Evolutionary conservation across 2,329 filamentous ascomycete genomes (phyloP).

Genomic region (Penicillium sp.): DNA sequence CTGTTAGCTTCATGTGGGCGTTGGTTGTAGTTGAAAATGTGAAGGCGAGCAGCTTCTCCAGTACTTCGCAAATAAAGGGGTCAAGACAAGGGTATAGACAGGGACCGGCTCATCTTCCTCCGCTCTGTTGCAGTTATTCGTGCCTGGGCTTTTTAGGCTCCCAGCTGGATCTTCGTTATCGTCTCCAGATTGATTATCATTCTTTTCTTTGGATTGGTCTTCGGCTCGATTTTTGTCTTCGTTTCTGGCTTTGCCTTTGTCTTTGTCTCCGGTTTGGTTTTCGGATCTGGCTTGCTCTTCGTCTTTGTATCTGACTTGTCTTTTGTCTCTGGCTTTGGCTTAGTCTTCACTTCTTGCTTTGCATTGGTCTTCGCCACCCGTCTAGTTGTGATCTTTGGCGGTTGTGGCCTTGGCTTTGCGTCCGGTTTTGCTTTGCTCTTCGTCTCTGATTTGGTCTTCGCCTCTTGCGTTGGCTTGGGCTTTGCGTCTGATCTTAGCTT

Average conservation of each 20-base stretch:
- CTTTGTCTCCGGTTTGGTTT: neutral
- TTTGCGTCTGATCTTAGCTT: no score
- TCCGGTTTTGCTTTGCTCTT: neutral
- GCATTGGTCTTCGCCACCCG: neutral
- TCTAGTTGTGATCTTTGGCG: neutral
- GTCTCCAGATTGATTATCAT: neutral
- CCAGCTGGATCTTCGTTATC: neutral
- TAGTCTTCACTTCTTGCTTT: neutral
- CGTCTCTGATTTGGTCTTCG: neutral
- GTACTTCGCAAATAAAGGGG: no score
- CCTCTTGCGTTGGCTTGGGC: neutral
- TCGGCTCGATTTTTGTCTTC: neutral
- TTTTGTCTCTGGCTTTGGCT: neutral
- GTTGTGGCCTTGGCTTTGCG: neutral
- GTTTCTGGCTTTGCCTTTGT: neutral
- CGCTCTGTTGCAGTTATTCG: neutral
- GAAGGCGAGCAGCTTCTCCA: no score
- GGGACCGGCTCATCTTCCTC: neutral
- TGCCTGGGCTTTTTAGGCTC: neutral
- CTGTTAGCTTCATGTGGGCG: no score
- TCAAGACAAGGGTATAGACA: no score
- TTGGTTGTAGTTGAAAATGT: no score
- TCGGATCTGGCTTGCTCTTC: neutral
- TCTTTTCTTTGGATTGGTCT: neutral
- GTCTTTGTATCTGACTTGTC: neutral